Percentiles rank a stretch among this genome's conserved stretches.
These are phyloP conservation scores for Tricholoma hemisulphureum DNA, from an alignment of 768 basidiomycete species.

Conservation along the genomic window DNA sequence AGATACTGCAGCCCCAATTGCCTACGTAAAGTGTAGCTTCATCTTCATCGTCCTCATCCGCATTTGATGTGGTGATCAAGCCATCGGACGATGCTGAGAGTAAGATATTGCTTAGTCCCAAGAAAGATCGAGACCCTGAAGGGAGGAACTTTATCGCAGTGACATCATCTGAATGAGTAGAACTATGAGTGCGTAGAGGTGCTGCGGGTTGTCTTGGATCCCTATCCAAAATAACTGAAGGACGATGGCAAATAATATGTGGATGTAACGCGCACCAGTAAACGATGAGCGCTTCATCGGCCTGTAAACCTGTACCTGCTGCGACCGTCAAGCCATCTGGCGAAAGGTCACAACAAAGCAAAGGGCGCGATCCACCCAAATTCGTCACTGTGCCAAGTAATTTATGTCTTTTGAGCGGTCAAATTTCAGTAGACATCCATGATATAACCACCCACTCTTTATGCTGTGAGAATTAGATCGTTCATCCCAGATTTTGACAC, in stretches of 20 bases:
- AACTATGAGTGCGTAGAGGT: conserved; percentile 72
- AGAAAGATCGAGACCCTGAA: conserved; percentile 16
- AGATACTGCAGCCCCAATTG: conserved; percentile 83
- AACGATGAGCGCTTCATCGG: conserved; percentile 77
- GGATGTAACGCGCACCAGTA: conserved; percentile 62
- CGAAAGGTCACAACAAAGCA: conserved; percentile 72
- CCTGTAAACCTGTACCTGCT: conserved; percentile 78
- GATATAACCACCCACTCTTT: conserved; percentile 50
- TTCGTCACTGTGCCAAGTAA: conserved; percentile 44
- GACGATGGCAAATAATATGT: neutral
- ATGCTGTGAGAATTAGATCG: conserved; percentile 51
- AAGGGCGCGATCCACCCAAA: conserved; percentile 38
- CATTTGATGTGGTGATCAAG: conserved; percentile 67
- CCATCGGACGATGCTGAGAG: conserved; percentile 89
- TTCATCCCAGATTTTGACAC: conserved; percentile 74
- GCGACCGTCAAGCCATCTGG: conserved; percentile 70
- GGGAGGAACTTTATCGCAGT: conserved; percentile 64
- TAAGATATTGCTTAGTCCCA: conserved; percentile 35
- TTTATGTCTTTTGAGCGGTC: conserved; percentile 37
- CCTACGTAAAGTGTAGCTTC: conserved; percentile 78
- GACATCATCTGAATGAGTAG: conserved; percentile 92
- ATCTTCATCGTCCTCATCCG: conserved; percentile 81
- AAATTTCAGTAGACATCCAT: conserved; percentile 21
- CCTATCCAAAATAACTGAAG: conserved; percentile 43
- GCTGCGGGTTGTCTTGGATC: conserved; percentile 77